Evolutionary conservation across 75 land plant species (phyloP), one percentile per base, ranked within the genome.

Genomic region (Cryptomeria japonica): DNA sequence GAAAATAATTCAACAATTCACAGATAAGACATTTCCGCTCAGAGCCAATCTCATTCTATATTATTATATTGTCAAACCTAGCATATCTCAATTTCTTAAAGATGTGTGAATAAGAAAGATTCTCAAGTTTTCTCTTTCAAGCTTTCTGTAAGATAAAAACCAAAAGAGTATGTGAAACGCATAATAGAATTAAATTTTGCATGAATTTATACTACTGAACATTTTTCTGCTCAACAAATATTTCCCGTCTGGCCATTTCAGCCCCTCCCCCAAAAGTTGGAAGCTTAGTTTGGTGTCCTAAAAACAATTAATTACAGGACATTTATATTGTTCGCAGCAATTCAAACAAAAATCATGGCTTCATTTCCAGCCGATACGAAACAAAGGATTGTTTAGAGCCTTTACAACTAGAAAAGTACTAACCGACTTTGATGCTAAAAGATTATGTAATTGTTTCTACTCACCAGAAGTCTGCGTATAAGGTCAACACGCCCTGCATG

Each of bases 401-500:
- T 46, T 28, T 25, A 82, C 31, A 28, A 82, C 13, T 82, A 46
- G 51, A 82, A 82, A n/a, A 82, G 84, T 53, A n/a, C 49, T 46
- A 28, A 46, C 4, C 28, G 47, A 28, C 51, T 82, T 82, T 22
- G 42, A 82, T 75, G 37, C 37, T 34, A 82, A 11, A 3, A n/a
- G 42, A n/a, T 28, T 25, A 44, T 44, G 49, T 28, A 82, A 82
- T 51, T 11, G 47, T 46, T 82, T 15, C 8, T 22, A 28, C 83
- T 86, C 89, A 96, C 98, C 91, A 96, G 90, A 36, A 96, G 92
- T 39, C 87, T 92, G 49, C 91, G 88, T 34, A 93, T 91, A 87
- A 96, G 92, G 16, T 89, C 55, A n/a, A 92, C 38, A 64, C 95
- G 93, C 42, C 98, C 97, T 86, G 89, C 84, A 85, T 94, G 97